These are phyloP conservation scores for Leptographium wingfieldii DNA, from an alignment of 2,329 filamentous ascomycete species.

Conservation along the genomic window DNA sequence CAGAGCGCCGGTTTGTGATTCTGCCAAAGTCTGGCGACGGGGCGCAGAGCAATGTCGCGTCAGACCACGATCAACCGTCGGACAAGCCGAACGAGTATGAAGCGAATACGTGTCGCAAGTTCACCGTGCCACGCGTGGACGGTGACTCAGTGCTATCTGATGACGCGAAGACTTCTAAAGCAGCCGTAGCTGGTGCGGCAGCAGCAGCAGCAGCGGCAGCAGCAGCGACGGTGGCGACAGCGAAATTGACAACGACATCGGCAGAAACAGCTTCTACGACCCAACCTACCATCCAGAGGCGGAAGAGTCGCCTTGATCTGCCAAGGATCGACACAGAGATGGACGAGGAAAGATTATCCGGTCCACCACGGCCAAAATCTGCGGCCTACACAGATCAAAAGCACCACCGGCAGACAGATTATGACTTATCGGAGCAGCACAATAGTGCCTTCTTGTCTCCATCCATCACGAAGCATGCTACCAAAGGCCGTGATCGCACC, in stretches of 20 bases:
- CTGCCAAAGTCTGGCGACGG: slow-evolving; percentile 24
- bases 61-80: background rate
- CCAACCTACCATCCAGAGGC: slow-evolving; percentile 14
- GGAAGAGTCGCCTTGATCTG: slow-evolving; percentile 27
- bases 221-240: background rate
- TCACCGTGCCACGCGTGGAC: slow-evolving; percentile 13
- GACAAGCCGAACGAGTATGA: slow-evolving; percentile 18
- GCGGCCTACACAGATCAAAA: slow-evolving; percentile 16
- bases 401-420: slow-evolving; percentile 21
- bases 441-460: slow-evolving; percentile 27
- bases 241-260: background rate
- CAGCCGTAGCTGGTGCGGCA: background rate
- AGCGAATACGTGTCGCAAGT: slow-evolving; percentile 31
- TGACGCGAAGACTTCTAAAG: background rate
- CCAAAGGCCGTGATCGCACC: slow-evolving; percentile 28
- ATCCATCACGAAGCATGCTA: slow-evolving; percentile 27
- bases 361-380: slow-evolving; percentile 20
- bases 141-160: slow-evolving; percentile 11
- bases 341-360: slow-evolving; percentile 16
- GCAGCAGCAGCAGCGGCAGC: background rate
- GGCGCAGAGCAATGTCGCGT: background rate
- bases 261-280: background rate
- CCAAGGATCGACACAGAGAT: slow-evolving; percentile 32
- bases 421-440: slow-evolving; percentile 13
- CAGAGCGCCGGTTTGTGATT: slow-evolving; percentile 54